Evolutionary conservation across 2,329 filamentous ascomycete genomes (phyloP), one percentile per base, ranked within the genome.

Genomic region (Pezicula rhizophila): DNA sequence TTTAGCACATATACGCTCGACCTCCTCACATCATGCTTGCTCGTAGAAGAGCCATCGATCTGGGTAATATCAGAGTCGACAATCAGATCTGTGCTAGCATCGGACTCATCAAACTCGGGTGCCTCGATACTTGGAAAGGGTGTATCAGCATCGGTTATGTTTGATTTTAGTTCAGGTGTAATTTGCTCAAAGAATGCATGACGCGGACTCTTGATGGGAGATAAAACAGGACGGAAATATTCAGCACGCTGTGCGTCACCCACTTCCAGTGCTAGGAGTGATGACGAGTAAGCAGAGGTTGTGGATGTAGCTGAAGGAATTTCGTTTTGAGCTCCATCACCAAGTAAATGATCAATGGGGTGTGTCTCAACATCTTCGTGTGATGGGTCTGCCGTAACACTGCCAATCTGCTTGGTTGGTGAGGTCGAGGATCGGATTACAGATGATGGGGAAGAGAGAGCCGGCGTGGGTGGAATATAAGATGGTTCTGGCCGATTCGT

Each of bases 161-260:
- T 14, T 10, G 14, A 23, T 10, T 15, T 11, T 15, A 5, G 25
- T 15, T 11, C 8, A 5, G 40, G 40, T 14, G 18, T 5, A 14
- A 11, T 10, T 10, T 31, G 28, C 11, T 14, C 25, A 15, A 26
- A 42, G n/a, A 4, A 5, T 8, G 12, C 20, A 14, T 15, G 15
- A 5, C 31, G 34, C 4, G 43, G 43, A 33, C 37, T 45, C 23
- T 35, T 26, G 20, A 42, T 49, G 41, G 47, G 47, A 14, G 47
- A 49, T 4, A 55, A 33, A 1, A 45, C 17, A 23, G 52, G 53
- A 12, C 38, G 52, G 38, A 58, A 58, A 25, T 56, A 55, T 33
- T 53, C 47, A n/a, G 52, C 49, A 43, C 54, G 51, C 42, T 58
- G 53, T 17, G 53, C 48, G 39, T 54, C 43, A 15, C 46, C 42